Evolutionary conservation across 2,329 filamentous ascomycete genomes (phyloP).

Genomic region (Aspergillus tanneri): DNA sequence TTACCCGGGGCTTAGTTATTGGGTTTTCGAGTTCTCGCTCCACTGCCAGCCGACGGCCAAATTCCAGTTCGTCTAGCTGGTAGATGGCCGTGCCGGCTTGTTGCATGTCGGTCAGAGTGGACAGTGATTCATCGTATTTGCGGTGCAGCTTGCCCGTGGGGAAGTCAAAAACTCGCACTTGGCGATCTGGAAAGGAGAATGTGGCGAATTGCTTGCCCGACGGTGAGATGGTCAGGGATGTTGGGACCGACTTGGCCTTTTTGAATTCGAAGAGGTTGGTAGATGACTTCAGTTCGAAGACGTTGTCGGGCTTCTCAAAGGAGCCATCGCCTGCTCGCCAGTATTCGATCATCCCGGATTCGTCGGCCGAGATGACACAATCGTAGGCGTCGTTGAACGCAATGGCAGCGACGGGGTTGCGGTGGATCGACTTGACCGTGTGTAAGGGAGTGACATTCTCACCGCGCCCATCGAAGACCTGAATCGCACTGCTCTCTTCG

Average conservation of each 20-base stretch:
- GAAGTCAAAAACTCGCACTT: conserved; percentile 92
- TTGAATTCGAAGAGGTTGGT: conserved; percentile 97
- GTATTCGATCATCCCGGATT: conserved; percentile 93
- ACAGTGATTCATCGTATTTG: conserved; percentile 91
- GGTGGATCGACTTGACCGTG: conserved; percentile 75
- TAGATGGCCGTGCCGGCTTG: conserved; percentile 81
- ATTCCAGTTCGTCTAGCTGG: conserved; percentile 85
- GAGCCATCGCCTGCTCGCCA: conserved; percentile 73
- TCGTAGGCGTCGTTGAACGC: conserved; percentile 85
- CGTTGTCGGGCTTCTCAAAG: conserved; percentile 87
- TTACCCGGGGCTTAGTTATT: conserved; percentile 66
- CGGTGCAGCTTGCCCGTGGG: conserved; percentile 81
- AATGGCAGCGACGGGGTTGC: conserved; percentile 77
- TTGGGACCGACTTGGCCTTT: conserved; percentile 82
- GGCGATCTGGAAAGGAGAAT: conserved; percentile 88
- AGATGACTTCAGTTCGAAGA: conserved; percentile 89
- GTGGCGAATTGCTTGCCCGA: conserved; percentile 82
- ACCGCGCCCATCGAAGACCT: conserved; percentile 85
- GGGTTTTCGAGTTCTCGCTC: conserved; percentile 82
- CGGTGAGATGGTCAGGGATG: conserved; percentile 80
- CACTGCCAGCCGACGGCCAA: conserved; percentile 79
- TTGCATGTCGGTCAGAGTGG: conserved; percentile 90
- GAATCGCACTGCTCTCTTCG: conserved; percentile 68
- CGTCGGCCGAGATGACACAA: conserved; percentile 86
- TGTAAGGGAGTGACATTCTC: conserved; percentile 75